Conservation (phyloP, 108 stramenopile genomes). For the Skeletonema menzelii region DNA sequence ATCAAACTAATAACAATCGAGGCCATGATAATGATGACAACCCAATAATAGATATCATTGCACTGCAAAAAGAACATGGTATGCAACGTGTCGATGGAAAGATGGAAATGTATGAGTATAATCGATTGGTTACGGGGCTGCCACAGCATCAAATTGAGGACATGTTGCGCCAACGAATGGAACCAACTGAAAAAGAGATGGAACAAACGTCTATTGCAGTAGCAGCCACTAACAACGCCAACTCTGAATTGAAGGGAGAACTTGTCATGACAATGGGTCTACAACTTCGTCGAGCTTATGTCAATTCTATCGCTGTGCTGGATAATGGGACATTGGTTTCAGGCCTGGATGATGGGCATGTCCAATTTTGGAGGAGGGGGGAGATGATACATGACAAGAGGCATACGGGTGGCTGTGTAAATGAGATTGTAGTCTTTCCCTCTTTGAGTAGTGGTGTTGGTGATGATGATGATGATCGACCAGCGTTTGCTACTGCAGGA, state of each 20-base stretch:
- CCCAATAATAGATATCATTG: slow-evolving; percentile 36
- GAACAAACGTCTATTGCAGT: background rate
- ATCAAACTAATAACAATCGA: slow-evolving; percentile 8
- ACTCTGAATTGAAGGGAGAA: slow-evolving; percentile 15
- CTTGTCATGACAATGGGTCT: slow-evolving; percentile 64
- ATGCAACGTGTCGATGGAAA: slow-evolving; percentile 24
- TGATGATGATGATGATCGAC: background rate
- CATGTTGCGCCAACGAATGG: slow-evolving; percentile 19
- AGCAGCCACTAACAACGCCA: background rate
- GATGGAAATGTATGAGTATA: slow-evolving; percentile 40
- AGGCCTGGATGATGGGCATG: slow-evolving; percentile 57
- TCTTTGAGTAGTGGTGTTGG: background rate
- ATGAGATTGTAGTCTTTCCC: slow-evolving; percentile 40
- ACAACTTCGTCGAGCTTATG: slow-evolving; percentile 56
- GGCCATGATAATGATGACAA: slow-evolving; percentile 13
- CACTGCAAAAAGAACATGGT: slow-evolving; percentile 38
- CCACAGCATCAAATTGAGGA: slow-evolving; percentile 57
- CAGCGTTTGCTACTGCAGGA: slow-evolving; percentile 54
- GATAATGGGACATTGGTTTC: slow-evolving; percentile 49
- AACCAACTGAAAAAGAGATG: background rate
- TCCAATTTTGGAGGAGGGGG: slow-evolving; percentile 56
- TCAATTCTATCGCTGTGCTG: slow-evolving; percentile 57
- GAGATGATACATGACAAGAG: slow-evolving; percentile 26
- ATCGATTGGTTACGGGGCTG: slow-evolving; percentile 52
- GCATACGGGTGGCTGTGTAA: slow-evolving; percentile 34